Evolutionary conservation across 2,329 filamentous ascomycete species (phyloP).

Genomic region (Aciculosporium take): DNA sequence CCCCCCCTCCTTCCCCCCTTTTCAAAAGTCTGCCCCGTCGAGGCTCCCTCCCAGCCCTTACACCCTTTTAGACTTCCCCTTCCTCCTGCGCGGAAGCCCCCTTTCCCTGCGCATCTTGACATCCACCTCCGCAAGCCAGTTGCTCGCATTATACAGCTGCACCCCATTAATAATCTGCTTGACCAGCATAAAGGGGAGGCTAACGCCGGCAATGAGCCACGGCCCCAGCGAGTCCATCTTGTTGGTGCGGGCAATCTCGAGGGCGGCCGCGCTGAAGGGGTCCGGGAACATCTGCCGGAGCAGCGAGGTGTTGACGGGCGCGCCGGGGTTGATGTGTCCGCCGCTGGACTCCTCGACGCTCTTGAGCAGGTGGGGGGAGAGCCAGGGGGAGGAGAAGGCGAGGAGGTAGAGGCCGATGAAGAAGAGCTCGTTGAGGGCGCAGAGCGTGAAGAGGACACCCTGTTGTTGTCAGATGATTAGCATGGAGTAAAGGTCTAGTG

Average conservation of each 20-base stretch:
- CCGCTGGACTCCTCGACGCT: slow-evolving; percentile 39
- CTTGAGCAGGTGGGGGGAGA: slow-evolving; percentile 71
- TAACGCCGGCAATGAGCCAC: slow-evolving; percentile 64
- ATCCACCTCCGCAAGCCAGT: slow-evolving; percentile 89
- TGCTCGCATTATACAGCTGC: slow-evolving; percentile 84
- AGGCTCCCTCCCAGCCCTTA: too few species aligned
- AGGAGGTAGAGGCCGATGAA: slow-evolving; percentile 97
- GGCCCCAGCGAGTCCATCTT: slow-evolving; percentile 63
- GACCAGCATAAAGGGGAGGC: slow-evolving; percentile 71
- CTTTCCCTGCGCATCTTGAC: slow-evolving; percentile 42
- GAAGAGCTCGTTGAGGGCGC: slow-evolving; percentile 84
- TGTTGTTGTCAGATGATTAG: slow-evolving; percentile 21
- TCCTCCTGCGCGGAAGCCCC: slow-evolving; percentile 37
- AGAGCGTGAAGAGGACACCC: slow-evolving; percentile 84
- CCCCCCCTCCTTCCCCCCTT: too few species aligned
- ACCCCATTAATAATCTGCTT: slow-evolving; percentile 94
- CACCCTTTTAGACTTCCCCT: too few species aligned
- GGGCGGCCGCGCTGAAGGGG: slow-evolving; percentile 80
- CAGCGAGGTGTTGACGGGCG: slow-evolving; percentile 53
- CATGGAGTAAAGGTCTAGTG: too few species aligned
- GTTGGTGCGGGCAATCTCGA: slow-evolving; percentile 86
- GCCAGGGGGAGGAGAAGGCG: slow-evolving; percentile 81
- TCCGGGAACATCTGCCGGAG: slow-evolving; percentile 69
- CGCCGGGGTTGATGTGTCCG: slow-evolving; percentile 46
- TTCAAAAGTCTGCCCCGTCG: too few species aligned